Base-by-base conservation (phyloP, 2,329 filamentous ascomycete genomes). In the Clonostachys solani region DNA sequence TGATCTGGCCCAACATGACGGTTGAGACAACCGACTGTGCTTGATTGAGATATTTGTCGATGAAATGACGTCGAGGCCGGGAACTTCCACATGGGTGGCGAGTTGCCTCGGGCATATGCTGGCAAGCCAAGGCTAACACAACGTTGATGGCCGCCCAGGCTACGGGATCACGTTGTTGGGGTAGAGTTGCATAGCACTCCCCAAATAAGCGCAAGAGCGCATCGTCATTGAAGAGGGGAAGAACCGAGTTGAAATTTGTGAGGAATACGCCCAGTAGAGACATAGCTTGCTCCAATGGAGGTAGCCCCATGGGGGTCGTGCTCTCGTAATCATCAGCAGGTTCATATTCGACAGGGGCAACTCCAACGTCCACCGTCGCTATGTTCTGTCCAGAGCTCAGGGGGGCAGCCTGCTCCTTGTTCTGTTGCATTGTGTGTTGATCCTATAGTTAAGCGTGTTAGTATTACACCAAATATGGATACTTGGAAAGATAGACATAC, bases 11-110 rank as follows among this genome's bases (percentile, higher is more conserved):
- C 3, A 52, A 54, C 13, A 60, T 57, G 36, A 64, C 40, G 10
- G 59, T 57, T 12, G 58, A 54, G 3, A 63, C 49, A 23, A 57
- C 55, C 15, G 48, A 57, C 45, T 61, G 60, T 6, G 58, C 60
- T 38, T 58, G 60, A n/a, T 56, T 50, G 19, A 63, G 47, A 47
- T 53, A 51, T 4, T 44, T 36, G 16, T 18, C 47, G 10, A 36
- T 29, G 38, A 15, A 43, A 10, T 29, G 10, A 36, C 13, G n/a
- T 13, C 38, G 15, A 17, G 46, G 8, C 12, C 8, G 40, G 13
- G 17, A 6, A 12, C 16, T 42, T 29, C 23, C 23, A 8, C 23
- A 29, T 29, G 23, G 23, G 6, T 29, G 10, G 10, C 9, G 9
- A 3, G 40, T 16, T 19, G 2, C 10, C 19, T 42, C 19, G 37